A percentile compares a stretch with the other conserved stretches of the same genome.
Evolutionary conservation across 352 stramenopile species (phyloP).

Genomic region (Globisporangium cystogenes): DNA sequence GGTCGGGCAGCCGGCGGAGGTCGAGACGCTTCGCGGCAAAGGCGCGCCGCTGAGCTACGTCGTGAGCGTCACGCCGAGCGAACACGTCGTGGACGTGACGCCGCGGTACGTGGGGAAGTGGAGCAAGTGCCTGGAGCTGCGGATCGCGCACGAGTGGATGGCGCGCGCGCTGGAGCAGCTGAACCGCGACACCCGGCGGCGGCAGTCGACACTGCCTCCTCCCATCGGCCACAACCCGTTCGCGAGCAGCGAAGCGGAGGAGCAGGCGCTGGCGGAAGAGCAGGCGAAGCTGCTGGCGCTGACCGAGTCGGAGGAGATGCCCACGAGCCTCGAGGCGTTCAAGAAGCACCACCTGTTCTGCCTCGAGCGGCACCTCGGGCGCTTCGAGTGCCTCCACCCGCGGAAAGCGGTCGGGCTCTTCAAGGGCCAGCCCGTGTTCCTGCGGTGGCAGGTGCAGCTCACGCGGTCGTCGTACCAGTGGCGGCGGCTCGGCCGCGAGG

Average conservation of each 20-base stretch:
- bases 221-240: neutral
- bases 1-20: conserved; percentile 37
- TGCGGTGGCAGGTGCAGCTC: conserved; percentile 46
- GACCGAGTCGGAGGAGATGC: conserved; percentile 52
- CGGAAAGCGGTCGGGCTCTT: conserved; percentile 71
- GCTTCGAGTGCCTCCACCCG: conserved; percentile 61
- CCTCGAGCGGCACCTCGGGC: conserved; percentile 63
- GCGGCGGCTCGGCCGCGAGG: conserved; percentile 55
- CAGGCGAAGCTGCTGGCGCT: conserved; percentile 28
- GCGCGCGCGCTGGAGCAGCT: conserved; percentile 27
- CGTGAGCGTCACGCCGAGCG: conserved; percentile 43
- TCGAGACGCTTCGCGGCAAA: conserved; percentile 46
- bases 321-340: conserved; percentile 70
- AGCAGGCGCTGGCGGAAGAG: conserved; percentile 24
- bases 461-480: conserved; percentile 64
- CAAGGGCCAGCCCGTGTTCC: conserved; percentile 70
- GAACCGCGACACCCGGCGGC: conserved; percentile 28
- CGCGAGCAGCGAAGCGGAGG: conserved; percentile 8
- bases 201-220: neutral
- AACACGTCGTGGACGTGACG: conserved; percentile 53
- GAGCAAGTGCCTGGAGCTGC: conserved; percentile 51
- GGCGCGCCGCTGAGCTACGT: conserved; percentile 55
- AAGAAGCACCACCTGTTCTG: conserved; percentile 76
- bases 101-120: conserved; percentile 53
- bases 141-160: conserved; percentile 56